These are phyloP conservation scores for Martensiomyces pterosporus DNA, from an alignment of 192 early-diverging fungal species.

Conservation along the genomic window DNA sequence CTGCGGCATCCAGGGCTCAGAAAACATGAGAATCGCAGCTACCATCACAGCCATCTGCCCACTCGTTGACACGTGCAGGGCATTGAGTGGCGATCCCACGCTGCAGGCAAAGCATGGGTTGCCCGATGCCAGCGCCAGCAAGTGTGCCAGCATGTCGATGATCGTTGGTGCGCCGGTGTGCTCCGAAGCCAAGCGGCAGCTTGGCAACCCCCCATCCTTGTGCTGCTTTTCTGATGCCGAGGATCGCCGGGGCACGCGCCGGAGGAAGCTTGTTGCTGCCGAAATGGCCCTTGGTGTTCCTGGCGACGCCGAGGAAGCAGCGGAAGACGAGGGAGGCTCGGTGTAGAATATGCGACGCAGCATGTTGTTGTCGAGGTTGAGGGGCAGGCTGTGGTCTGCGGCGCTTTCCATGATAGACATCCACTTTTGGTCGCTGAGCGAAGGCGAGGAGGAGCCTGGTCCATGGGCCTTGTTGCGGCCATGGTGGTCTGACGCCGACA, in stretches of 20 bases:
- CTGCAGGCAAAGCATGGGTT: slow-evolving; percentile 33
- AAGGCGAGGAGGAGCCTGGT: not conserved
- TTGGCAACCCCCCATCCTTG: slow-evolving; percentile 23
- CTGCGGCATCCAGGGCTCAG: slow-evolving; percentile 45
- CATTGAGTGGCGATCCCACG: slow-evolving; percentile 30
- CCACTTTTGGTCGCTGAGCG: slow-evolving; percentile 27
- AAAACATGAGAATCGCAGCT: slow-evolving; percentile 28
- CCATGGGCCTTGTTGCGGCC: not conserved
- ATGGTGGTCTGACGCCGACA: not conserved
- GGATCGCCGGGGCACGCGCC: slow-evolving; percentile 45
- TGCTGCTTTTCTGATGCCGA: slow-evolving; percentile 3
- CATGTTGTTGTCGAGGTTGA: slow-evolving; percentile 40
- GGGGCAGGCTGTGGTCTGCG: slow-evolving; percentile 17
- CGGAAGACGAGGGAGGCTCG: slow-evolving; percentile 27
- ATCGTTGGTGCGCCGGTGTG: too few species aligned
- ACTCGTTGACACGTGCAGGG: slow-evolving; percentile 28
- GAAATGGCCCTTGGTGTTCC: slow-evolving; percentile 19
- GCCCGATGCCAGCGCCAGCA: slow-evolving; percentile 26
- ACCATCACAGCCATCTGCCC: slow-evolving; percentile 41
- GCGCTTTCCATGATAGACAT: slow-evolving; percentile 18
- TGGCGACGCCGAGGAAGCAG: too few species aligned
- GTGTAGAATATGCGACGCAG: slow-evolving; percentile 43
- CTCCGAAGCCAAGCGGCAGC: slow-evolving; percentile 20
- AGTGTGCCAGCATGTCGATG: slow-evolving; percentile 34
- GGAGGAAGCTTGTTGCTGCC: slow-evolving; percentile 27